These are phyloP conservation scores for Musa schizocarpa DNA, from an alignment of 176 grass and related monocot genomes.

Conservation along the genomic window DNA sequence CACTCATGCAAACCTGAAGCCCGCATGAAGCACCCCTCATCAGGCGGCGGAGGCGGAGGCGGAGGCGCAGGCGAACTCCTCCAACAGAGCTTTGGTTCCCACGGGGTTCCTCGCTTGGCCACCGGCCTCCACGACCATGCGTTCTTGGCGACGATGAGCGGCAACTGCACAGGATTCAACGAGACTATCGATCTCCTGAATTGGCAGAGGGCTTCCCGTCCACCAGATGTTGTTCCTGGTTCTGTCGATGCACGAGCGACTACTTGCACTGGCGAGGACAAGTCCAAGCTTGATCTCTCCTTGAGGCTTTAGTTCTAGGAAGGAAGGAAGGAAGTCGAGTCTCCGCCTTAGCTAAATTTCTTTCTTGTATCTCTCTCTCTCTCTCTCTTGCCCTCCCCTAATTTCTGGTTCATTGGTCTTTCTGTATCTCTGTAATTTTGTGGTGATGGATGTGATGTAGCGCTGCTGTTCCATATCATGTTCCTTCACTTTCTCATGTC, in stretches of 20 bases:
- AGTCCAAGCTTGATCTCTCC: not conserved
- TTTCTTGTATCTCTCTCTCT: not conserved
- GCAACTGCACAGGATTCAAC: no score
- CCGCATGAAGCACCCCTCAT: no score
- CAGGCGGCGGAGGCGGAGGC: no score
- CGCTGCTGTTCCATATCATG: no score
- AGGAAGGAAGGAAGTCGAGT: not conserved
- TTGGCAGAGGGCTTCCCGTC: not conserved
- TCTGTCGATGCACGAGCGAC: not conserved
- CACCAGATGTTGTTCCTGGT: not conserved
- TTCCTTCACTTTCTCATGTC: no score
- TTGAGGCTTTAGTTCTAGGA: not conserved
- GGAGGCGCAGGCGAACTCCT: no score
- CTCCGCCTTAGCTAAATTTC: not conserved
- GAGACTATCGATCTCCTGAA: not conserved
- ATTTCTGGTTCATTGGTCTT: no score
- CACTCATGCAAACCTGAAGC: not conserved
- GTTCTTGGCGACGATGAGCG: not conserved
- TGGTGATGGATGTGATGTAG: no score
- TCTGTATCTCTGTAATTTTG: no score
- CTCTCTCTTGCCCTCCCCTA: not conserved
- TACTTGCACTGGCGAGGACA: not conserved
- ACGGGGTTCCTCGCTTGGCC: not conserved
- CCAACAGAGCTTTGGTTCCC: not conserved
- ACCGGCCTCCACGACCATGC: not conserved